A percentile compares a stretch with the other conserved stretches of the same genome.
Conservation (phyloP, 2,329 filamentous ascomycete species). For the Fusarium solani-melongenae region DNA sequence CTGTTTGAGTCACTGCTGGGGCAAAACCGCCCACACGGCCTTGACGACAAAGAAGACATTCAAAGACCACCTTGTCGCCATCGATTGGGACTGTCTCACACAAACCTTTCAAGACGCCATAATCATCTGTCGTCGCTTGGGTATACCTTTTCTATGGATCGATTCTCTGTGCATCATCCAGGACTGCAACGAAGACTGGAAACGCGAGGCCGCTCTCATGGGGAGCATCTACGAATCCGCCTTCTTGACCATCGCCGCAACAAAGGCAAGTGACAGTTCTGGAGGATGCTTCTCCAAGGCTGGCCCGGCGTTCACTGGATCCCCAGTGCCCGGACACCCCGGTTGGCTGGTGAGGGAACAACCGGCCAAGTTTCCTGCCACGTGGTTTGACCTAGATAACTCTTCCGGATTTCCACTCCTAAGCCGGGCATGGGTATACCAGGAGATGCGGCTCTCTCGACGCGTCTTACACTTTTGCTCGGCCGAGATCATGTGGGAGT, state of each 20-base stretch:
- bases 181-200: background rate
- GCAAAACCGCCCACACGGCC: background rate
- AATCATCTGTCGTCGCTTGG: background rate
- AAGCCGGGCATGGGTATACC: background rate
- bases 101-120: background rate
- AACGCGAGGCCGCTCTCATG: background rate
- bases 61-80: background rate
- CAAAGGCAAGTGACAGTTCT: background rate
- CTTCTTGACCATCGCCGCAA: background rate
- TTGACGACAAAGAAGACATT: background rate
- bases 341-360: background rate
- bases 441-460: background rate
- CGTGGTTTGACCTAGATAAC: background rate
- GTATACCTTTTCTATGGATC: background rate
- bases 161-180: background rate
- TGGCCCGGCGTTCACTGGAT: background rate
- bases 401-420: background rate
- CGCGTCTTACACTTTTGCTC: background rate
- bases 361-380: background rate
- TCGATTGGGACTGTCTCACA: background rate
- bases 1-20: background rate
- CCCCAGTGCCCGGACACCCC: background rate
- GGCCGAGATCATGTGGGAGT: background rate
- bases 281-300: background rate
- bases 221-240: background rate